phyloP scores from a whole-genome alignment of 805 yeast genomes.

The Candida silvicultrix region DNA sequence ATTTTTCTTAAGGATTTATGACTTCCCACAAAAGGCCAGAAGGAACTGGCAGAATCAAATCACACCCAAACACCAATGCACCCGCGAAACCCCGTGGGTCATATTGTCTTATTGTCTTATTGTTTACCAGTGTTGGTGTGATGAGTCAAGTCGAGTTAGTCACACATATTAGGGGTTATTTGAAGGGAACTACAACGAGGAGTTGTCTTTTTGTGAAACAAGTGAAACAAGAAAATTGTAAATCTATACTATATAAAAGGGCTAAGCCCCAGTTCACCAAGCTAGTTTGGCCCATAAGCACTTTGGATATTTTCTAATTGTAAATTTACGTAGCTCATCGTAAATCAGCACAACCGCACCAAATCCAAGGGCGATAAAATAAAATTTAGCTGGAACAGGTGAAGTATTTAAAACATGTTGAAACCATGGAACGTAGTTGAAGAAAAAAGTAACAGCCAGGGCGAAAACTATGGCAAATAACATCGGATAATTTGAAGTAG shows the following conservation, averaged over 20 bases:
- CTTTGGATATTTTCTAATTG: conserved; percentile 31
- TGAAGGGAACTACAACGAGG: too few relatives aligned
- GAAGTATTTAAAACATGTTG: conserved; percentile 30
- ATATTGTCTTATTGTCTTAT: too few relatives aligned
- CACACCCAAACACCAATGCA: background rate
- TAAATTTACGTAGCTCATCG: conserved; percentile 37
- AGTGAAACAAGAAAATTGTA: too few relatives aligned
- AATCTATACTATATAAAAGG: too few relatives aligned
- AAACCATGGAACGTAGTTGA: conserved; percentile 36
- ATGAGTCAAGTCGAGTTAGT: too few relatives aligned
- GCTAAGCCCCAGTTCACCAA: conserved; percentile 31
- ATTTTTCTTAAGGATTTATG: background rate
- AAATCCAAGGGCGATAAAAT: conserved; percentile 39
- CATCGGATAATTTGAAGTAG: conserved; percentile 15
- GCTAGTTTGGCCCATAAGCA: conserved; percentile 32
- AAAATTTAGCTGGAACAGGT: conserved; percentile 38
- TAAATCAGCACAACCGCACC: conserved; percentile 32
- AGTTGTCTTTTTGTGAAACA: too few relatives aligned
- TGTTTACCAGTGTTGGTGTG: too few relatives aligned
- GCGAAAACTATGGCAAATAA: conserved; percentile 31
- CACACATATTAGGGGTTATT: too few relatives aligned
- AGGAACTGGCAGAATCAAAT: background rate
- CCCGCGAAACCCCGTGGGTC: background rate
- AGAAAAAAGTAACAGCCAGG: conserved; percentile 32
- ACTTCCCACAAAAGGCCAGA: background rate